Percentiles rank a stretch among this genome's conserved stretches.
phyloP scores from a whole-genome alignment of 805 yeast species.

The Diddensiella santjacobensis region DNA sequence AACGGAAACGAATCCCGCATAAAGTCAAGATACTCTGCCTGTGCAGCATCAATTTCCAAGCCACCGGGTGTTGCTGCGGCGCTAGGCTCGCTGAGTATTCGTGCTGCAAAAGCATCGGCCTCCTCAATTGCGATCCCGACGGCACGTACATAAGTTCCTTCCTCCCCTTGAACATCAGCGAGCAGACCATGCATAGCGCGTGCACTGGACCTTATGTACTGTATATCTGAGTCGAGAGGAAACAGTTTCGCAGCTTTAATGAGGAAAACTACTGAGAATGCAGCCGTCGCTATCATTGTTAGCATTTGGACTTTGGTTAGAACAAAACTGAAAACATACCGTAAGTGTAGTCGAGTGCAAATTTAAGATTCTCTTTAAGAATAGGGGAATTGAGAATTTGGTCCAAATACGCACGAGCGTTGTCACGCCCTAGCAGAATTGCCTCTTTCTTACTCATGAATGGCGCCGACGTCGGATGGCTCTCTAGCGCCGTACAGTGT shows the following conservation, averaged over 20 bases:
- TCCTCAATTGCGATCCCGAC: neutral
- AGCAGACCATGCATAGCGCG: neutral
- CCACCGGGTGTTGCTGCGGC: neutral
- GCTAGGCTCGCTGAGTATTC: neutral
- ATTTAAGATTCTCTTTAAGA: neutral
- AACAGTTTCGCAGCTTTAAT: neutral
- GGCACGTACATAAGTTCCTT: neutral
- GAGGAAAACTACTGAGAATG: neutral
- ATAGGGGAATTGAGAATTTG: neutral
- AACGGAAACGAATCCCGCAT: neutral
- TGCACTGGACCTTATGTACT: neutral
- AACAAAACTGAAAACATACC: too few species aligned
- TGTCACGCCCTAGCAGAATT: neutral
- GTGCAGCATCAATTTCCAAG: neutral
- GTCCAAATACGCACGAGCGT: constrained; percentile 1
- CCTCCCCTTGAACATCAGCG: neutral
- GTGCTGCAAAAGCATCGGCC: neutral
- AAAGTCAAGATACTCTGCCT: neutral
- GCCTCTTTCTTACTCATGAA: constrained; percentile 1
- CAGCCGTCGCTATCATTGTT: too few species aligned
- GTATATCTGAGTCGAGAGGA: neutral
- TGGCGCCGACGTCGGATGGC: neutral
- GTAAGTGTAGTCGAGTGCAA: constrained; percentile 3
- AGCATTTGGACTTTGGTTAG: too few species aligned
- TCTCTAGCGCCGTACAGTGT: constrained; percentile 1